Conservation (phyloP, 257 asterid species). For the Rubia yunnanensis region DNA sequence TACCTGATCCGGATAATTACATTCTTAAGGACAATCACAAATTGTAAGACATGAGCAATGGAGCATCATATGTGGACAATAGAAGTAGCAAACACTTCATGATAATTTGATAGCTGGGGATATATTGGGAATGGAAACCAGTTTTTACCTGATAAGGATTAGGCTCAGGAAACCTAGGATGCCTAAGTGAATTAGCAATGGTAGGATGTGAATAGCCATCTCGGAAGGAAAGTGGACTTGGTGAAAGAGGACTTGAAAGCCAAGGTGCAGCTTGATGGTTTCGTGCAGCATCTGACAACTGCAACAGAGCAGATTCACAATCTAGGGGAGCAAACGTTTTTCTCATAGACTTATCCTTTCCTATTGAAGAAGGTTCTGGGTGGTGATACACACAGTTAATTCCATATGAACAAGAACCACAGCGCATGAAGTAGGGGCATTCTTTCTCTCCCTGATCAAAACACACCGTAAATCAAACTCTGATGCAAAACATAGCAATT, state of each 20-base stretch:
- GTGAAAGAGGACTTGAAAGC: constrained; percentile 13
- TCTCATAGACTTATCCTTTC: constrained; percentile 14
- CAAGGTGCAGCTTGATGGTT: constrained; percentile 15
- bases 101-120: not conserved
- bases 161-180: constrained; percentile 10
- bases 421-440: constrained; percentile 35
- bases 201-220: constrained; percentile 4
- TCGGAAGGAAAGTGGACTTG: constrained; percentile 3
- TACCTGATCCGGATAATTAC: not conserved
- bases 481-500: not conserved
- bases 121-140: not conserved
- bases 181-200: constrained; percentile 4
- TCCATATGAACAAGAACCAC: constrained; percentile 35
- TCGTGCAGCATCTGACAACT: constrained; percentile 17
- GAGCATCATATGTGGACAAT: not conserved
- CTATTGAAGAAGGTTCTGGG: constrained; percentile 27
- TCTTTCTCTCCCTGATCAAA: constrained; percentile 33
- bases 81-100: not conserved
- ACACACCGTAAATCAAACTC: not conserved
- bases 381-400: constrained; percentile 27
- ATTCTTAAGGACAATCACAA: not conserved
- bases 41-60: not conserved
- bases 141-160: constrained; percentile 22
- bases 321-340: constrained; percentile 9
- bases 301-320: constrained; percentile 13